Evolutionary conservation across 108 stramenopile genomes (phyloP).

Genomic region (Cyclotella sp.): DNA sequence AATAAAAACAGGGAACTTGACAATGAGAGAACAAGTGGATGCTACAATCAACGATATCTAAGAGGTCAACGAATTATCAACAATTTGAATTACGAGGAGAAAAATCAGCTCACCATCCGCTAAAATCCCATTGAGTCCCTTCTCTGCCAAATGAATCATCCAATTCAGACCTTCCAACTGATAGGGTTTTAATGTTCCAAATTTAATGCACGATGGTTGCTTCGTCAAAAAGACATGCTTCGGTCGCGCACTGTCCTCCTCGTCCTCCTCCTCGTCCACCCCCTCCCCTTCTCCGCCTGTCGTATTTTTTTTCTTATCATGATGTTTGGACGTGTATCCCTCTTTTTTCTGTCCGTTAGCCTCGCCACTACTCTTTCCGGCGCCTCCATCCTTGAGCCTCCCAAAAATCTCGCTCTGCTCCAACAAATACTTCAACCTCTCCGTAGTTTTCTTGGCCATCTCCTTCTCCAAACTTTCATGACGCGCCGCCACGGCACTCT

Average conservation of each 20-base stretch:
- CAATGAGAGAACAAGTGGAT: too few species aligned
- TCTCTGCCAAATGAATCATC: conserved; percentile 96
- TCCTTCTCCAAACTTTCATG: conserved; percentile 83
- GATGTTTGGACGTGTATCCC: conserved; percentile 11
- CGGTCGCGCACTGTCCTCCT: conserved; percentile 77
- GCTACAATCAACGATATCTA: too few species aligned
- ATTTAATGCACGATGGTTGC: conserved; percentile 87
- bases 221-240: conserved; percentile 79
- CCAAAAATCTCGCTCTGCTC: conserved; percentile 96
- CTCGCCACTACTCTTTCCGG: conserved; percentile 47
- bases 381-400: conserved; percentile 61
- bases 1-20: too few species aligned
- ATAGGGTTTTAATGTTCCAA: conserved; percentile 90
- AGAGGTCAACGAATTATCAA: background rate
- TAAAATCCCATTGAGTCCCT: conserved; percentile 88
- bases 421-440: conserved; percentile 94
- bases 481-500: conserved; percentile 59
- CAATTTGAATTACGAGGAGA: background rate
- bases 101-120: conserved; percentile 62
- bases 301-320: conserved; percentile 24
- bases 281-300: conserved; percentile 22
- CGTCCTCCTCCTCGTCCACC: conserved; percentile 56
- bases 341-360: conserved; percentile 48
- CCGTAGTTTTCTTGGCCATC: conserved; percentile 66
- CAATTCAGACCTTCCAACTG: conserved; percentile 98